A percentile compares a stretch with the other conserved stretches of the same genome.
These are phyloP conservation scores for Ogataea minuta DNA, from an alignment of 805 yeast genomes.

Conservation along the genomic window DNA sequence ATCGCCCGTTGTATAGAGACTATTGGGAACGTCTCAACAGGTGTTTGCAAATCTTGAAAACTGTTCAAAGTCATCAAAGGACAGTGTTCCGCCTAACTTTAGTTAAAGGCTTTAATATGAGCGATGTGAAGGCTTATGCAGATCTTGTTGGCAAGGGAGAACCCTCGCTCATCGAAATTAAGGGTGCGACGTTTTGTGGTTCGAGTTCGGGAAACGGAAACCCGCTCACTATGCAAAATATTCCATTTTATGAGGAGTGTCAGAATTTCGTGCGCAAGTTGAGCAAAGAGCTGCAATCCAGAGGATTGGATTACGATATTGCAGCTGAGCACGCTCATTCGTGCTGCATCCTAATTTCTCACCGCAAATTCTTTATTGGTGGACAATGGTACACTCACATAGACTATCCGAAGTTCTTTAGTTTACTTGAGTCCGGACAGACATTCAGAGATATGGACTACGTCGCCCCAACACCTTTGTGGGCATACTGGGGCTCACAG, in stretches of 20 bases:
- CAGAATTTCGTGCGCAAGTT: slow-evolving; percentile 66
- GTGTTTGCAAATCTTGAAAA: slow-evolving; percentile 75
- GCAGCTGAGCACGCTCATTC: slow-evolving; percentile 97
- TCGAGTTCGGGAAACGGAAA: slow-evolving; percentile 80
- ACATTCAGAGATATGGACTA: slow-evolving; percentile 80
- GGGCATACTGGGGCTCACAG: slow-evolving; percentile 88
- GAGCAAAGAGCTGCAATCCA: slow-evolving; percentile 54
- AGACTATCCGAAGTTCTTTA: slow-evolving; percentile 73
- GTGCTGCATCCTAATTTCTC: slow-evolving; percentile 85
- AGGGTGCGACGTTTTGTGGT: slow-evolving; percentile 96
- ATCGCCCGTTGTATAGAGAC: slow-evolving; percentile 84
- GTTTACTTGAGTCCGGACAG: slow-evolving; percentile 58
- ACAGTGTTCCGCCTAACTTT: slow-evolving; percentile 88
- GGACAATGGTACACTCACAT: slow-evolving; percentile 88
- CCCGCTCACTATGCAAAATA: slow-evolving; percentile 91
- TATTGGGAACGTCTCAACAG: slow-evolving; percentile 86
- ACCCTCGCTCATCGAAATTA: slow-evolving; percentile 88
- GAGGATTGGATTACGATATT: slow-evolving; percentile 73
- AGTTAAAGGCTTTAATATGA: slow-evolving; percentile 91
- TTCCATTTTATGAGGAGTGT: slow-evolving; percentile 92
- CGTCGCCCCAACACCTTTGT: slow-evolving; percentile 74
- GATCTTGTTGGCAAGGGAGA: slow-evolving; percentile 77
- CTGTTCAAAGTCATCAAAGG: slow-evolving; percentile 76
- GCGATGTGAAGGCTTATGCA: slow-evolving; percentile 76
- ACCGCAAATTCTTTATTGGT: slow-evolving; percentile 63